Evolutionary conservation across 257 asterid genomes (phyloP).

Genomic region (Leptodermis oblonga): DNA sequence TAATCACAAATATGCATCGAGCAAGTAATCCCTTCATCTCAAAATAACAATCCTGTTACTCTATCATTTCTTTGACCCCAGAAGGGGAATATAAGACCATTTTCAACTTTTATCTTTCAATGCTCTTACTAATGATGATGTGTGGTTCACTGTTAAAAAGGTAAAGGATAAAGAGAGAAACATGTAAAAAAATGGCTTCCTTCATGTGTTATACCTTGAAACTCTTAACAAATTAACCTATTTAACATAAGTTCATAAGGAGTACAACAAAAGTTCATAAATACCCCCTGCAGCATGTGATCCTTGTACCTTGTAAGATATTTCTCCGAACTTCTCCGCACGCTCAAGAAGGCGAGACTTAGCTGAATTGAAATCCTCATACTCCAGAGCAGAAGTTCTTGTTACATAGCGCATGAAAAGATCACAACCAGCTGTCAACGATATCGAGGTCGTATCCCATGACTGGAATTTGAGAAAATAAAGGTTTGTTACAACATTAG

Average conservation of each 20-base stretch:
- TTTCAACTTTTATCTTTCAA: too few relatives aligned
- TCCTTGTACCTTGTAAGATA: slow-evolving; percentile 64
- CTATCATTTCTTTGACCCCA: not conserved
- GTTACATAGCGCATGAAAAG: slow-evolving; percentile 89
- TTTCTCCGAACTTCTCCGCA: slow-evolving; percentile 93
- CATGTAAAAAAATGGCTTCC: not conserved
- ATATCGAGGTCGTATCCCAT: slow-evolving; percentile 95
- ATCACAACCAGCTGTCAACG: slow-evolving; percentile 91
- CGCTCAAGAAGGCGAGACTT: slow-evolving; percentile 84
- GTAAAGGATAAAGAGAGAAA: too few relatives aligned
- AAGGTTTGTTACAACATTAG: not conserved
- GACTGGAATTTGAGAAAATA: slow-evolving; percentile 40
- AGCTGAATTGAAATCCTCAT: slow-evolving; percentile 82
- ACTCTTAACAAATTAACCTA: not conserved
- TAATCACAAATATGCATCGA: slow-evolving; percentile 1
- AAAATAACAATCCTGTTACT: not conserved
- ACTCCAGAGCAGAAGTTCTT: slow-evolving; percentile 84
- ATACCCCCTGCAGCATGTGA: not conserved
- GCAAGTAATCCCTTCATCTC: too few relatives aligned
- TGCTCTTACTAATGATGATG: too few relatives aligned
- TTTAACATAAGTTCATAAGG: not conserved
- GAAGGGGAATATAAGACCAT: too few relatives aligned
- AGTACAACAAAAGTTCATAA: not conserved
- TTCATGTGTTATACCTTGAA: not conserved
- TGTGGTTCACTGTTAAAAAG: too few relatives aligned